Conservation (phyloP, 306 rosid genomes). For the Chamaecrista fasciculata region DNA sequence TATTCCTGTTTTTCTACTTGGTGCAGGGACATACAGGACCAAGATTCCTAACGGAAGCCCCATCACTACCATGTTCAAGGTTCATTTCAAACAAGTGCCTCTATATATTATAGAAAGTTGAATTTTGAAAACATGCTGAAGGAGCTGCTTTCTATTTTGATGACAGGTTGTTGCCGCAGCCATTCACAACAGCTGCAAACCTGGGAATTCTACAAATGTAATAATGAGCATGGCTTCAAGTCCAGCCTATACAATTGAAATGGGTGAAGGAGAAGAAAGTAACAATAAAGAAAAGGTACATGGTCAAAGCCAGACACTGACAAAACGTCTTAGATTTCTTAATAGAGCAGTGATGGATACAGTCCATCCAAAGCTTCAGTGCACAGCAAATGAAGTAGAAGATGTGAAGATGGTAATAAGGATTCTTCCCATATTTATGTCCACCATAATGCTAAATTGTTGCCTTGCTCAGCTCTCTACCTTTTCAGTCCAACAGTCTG, state of each 20-base stretch:
- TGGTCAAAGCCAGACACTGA: conserved; percentile 24
- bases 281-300: conserved; percentile 19
- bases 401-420: conserved; percentile 55
- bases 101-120: neutral
- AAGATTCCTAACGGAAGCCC: conserved; percentile 73
- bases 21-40: conserved; percentile 59
- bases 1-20: conserved; percentile 72
- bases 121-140: conserved; percentile 8
- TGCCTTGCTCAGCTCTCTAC: conserved; percentile 90
- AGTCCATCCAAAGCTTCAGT: conserved; percentile 45
- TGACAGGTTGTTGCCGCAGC: conserved; percentile 73
- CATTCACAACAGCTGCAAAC: conserved; percentile 36
- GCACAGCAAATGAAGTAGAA: conserved; percentile 65
- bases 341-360: conserved; percentile 48
- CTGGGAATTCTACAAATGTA: conserved; percentile 41
- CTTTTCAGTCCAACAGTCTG: conserved; percentile 80
- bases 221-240: conserved; percentile 36
- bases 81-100: conserved; percentile 16
- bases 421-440: conserved; percentile 66
- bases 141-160: conserved; percentile 6
- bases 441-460: conserved; percentile 73
- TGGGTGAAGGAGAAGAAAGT: conserved; percentile 21
- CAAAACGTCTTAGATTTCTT: conserved; percentile 52
- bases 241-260: conserved; percentile 33
- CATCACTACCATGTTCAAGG: conserved; percentile 69